phyloP scores from a whole-genome alignment of 768 basidiomycete genomes.

The Termitomyces sp. region DNA sequence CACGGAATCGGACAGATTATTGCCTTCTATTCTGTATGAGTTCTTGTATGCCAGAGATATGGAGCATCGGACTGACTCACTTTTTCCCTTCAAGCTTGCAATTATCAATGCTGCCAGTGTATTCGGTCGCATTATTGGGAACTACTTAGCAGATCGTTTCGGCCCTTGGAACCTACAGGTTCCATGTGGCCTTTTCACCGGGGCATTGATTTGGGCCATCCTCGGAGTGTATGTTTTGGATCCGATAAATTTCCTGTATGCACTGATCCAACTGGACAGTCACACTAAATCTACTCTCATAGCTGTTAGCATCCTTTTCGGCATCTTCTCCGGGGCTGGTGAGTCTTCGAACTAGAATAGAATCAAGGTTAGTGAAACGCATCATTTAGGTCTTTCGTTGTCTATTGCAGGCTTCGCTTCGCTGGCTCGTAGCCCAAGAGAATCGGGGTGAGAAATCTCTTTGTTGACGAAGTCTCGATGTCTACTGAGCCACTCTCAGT shows the following conservation, averaged over 20 bases:
- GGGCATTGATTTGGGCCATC: slow-evolving; percentile 33
- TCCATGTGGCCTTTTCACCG: neutral
- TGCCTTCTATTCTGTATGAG: slow-evolving; percentile 20
- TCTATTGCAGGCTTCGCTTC: slow-evolving; percentile 27
- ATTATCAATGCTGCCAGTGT: slow-evolving; percentile 33
- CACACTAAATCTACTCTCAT: neutral
- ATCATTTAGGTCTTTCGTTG: slow-evolving; percentile 31
- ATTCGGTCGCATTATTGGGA: slow-evolving; percentile 33
- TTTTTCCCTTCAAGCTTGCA: slow-evolving; percentile 6
- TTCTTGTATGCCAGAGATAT: too few species aligned
- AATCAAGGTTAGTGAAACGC: neutral
- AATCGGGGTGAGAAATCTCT: slow-evolving; percentile 31
- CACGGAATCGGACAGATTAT: slow-evolving; percentile 18
- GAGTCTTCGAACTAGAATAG: neutral
- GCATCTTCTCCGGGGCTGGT: neutral
- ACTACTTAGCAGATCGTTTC: slow-evolving; percentile 29
- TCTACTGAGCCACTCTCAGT: slow-evolving; percentile 17
- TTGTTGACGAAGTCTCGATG: neutral
- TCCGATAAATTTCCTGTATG: neutral
- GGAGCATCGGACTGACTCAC: too few species aligned
- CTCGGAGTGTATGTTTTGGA: slow-evolving; percentile 27
- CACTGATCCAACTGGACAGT: neutral
- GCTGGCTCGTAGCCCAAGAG: slow-evolving; percentile 28
- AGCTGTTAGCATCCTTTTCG: neutral
- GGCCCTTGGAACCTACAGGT: slow-evolving; percentile 30